Conservation (phyloP, 768 basidiomycete species). For the Russula foetens region DNA sequence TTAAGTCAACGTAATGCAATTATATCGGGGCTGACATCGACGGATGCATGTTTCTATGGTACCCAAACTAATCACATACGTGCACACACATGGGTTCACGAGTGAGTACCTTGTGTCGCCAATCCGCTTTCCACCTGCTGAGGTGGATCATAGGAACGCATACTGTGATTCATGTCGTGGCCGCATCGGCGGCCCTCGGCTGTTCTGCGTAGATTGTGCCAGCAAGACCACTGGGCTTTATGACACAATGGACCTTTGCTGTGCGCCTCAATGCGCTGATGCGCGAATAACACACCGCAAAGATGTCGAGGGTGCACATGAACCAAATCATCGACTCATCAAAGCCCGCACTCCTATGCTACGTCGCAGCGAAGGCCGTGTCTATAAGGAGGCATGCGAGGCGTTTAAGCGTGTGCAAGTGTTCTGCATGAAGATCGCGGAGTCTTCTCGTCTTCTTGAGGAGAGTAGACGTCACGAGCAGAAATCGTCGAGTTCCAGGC, state of each 20-base stretch:
- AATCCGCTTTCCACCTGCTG: background rate
- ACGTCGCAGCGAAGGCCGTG: no score
- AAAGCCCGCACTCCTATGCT: background rate
- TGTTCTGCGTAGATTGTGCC: constrained; percentile 29
- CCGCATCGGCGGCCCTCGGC: constrained; percentile 24
- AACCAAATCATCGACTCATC: background rate
- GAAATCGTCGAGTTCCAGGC: no score
- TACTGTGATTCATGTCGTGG: constrained; percentile 27
- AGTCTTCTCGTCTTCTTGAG: background rate
- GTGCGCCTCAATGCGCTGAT: constrained; percentile 21
- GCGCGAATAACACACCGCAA: constrained; percentile 11
- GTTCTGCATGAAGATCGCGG: background rate
- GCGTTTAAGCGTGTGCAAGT: background rate
- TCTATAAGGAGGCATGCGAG: background rate
- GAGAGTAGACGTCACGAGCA: no score
- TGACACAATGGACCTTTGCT: no score
- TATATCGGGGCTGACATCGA: constrained; percentile 20
- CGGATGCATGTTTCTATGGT: constrained; percentile 25
- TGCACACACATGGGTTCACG: constrained; percentile 21
- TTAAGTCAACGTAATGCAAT: constrained; percentile 5
- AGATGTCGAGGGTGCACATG: constrained; percentile 12
- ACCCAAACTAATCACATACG: constrained; percentile 19
- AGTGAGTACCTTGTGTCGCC: constrained; percentile 3
- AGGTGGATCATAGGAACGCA: constrained; percentile 1
- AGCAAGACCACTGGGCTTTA: background rate